A percentile compares a stretch with the other conserved stretches of the same genome.
phyloP scores from a whole-genome alignment of 495 filamentous ascomycete species.

The Aspergillus diversus region DNA sequence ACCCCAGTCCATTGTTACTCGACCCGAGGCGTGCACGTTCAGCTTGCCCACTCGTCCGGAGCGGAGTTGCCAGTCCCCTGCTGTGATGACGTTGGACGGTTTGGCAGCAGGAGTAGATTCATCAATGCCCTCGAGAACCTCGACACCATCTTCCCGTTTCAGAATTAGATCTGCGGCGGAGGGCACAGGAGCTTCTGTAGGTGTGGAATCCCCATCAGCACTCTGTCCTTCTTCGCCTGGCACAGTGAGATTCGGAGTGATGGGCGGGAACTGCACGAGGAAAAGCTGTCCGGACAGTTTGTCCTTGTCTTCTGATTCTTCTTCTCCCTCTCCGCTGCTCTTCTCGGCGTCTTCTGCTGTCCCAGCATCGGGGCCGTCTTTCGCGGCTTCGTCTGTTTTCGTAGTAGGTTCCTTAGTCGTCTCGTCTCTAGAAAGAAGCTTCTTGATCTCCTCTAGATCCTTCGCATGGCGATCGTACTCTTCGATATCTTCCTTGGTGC shows the following conservation, averaged over 20 bases:
- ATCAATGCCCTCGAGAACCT: slow-evolving; percentile 36
- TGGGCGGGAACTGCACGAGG: slow-evolving; percentile 60
- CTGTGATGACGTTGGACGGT: slow-evolving; percentile 40
- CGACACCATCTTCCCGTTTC: slow-evolving; percentile 40
- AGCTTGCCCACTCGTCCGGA: slow-evolving; percentile 60
- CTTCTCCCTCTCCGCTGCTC: slow-evolving; percentile 26
- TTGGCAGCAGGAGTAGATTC: slow-evolving; percentile 18
- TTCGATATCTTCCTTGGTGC: slow-evolving; percentile 51
- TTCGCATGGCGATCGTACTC: slow-evolving; percentile 49
- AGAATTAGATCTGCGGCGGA: slow-evolving; percentile 25
- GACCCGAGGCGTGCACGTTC: slow-evolving; percentile 55
- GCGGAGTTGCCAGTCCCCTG: slow-evolving; percentile 48
- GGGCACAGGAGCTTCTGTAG: slow-evolving; percentile 8
- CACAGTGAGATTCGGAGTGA: slow-evolving; percentile 53
- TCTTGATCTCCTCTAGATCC: slow-evolving; percentile 43
- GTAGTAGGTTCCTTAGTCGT: slow-evolving; percentile 31
- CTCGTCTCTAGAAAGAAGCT: slow-evolving; percentile 25
- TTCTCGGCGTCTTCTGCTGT: slow-evolving; percentile 23
- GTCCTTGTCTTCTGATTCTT: slow-evolving; percentile 35
- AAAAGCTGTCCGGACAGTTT: slow-evolving; percentile 49
- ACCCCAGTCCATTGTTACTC: slow-evolving; percentile 54
- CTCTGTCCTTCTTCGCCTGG: slow-evolving; percentile 27
- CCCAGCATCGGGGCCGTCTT: slow-evolving; percentile 20
- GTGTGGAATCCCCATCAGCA: slow-evolving; percentile 16
- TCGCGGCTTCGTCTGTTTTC: slow-evolving; percentile 15